Conservation (phyloP, 306 rosid genomes). For the Citrullus colocynthis region DNA sequence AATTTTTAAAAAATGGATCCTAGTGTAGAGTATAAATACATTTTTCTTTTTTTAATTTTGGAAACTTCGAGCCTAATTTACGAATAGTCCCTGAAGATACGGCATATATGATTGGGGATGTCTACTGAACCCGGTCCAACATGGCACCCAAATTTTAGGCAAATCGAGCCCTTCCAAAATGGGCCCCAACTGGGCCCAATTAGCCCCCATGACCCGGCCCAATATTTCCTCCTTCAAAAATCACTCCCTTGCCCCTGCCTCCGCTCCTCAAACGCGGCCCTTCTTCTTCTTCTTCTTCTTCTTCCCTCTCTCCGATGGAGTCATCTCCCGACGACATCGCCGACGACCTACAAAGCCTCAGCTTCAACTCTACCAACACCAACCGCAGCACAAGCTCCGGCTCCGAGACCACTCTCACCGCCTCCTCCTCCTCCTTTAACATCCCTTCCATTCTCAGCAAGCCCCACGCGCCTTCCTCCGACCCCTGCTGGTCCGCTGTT, state of each 20-base stretch:
- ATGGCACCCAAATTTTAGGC: background rate
- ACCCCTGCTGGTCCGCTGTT: conserved; percentile 60
- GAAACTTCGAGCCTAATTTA: conserved; percentile 4
- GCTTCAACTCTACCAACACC: conserved; percentile 56
- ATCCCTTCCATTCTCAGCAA: conserved; percentile 13
- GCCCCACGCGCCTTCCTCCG: conserved; percentile 51
- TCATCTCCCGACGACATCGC: conserved; percentile 56
- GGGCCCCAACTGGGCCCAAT: conserved; percentile 7
- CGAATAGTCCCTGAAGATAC: conserved; percentile 2
- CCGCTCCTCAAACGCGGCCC: background rate
- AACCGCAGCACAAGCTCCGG: conserved; percentile 66
- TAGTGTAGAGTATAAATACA: background rate
- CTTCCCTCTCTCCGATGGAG: conserved; percentile 38
- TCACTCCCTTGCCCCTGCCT: conserved; percentile 1
- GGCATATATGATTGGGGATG: conserved; percentile 7
- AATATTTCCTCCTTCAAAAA: conserved; percentile 9
- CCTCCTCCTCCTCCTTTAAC: conserved; percentile 39
- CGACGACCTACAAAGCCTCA: conserved; percentile 67
- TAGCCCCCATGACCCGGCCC: background rate
- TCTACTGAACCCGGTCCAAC: conserved; percentile 15
- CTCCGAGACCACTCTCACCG: conserved; percentile 48
- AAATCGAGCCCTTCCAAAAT: background rate
- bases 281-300: background rate
- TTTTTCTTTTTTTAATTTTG: background rate
- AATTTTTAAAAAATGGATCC: background rate